These are phyloP conservation scores for Phytophthora uliginosa DNA, from an alignment of 352 stramenopile species.

Conservation along the genomic window DNA sequence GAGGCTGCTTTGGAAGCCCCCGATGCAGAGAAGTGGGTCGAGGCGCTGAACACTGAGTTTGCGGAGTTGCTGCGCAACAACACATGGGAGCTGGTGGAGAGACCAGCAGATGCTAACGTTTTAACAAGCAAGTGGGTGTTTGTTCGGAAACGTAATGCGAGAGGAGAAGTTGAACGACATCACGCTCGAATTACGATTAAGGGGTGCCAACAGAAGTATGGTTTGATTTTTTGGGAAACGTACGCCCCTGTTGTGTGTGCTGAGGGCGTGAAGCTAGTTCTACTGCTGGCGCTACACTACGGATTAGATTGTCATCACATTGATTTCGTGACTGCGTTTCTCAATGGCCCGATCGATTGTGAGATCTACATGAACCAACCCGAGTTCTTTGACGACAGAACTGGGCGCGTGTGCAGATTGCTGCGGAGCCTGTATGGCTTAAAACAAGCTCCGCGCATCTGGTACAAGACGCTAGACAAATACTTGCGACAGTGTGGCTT, in stretches of 20 bases:
- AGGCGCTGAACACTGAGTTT: background rate
- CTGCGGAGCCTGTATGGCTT: background rate
- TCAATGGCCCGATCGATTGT: background rate
- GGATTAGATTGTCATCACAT: background rate
- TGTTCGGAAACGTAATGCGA: background rate
- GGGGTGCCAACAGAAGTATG: background rate
- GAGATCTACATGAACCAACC: background rate
- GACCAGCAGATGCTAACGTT: background rate
- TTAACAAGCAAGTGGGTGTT: background rate
- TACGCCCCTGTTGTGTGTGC: background rate
- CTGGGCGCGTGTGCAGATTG: background rate
- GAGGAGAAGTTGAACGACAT: background rate
- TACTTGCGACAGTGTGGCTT: background rate
- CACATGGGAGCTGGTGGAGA: background rate
- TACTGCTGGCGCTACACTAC: background rate
- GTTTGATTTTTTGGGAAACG: background rate
- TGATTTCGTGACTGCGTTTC: background rate
- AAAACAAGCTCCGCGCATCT: background rate
- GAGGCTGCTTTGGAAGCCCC: background rate
- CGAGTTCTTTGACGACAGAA: background rate
- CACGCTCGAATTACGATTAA: background rate
- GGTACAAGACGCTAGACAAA: background rate
- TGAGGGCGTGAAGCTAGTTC: background rate
- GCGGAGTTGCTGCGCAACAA: background rate
- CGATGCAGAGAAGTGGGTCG: background rate